Evolutionary conservation across 176 grass and related monocot species (phyloP).

Genomic region (Eragrostis curvula): DNA sequence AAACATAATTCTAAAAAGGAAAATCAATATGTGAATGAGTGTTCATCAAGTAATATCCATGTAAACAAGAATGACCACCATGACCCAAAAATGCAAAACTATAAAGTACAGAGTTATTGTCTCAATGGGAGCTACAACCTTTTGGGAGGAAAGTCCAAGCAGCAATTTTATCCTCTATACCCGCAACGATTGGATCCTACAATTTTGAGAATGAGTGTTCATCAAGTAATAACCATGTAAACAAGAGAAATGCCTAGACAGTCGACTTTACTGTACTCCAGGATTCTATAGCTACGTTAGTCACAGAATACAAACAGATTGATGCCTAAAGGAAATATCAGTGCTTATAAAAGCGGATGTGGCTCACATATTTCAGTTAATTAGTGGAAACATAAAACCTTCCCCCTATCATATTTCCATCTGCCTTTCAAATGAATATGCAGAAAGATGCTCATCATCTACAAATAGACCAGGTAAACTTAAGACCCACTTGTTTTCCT

Average conservation of each 20-base stretch:
- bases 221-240: constrained; percentile 33
- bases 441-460: not conserved
- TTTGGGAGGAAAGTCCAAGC: constrained; percentile 99
- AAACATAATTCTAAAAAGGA: not conserved
- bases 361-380: not conserved
- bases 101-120: not conserved
- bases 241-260: not conserved
- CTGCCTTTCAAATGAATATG: not conserved
- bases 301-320: not conserved
- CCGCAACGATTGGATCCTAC: constrained; percentile 86
- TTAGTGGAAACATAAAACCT: not conserved
- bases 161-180: constrained; percentile 94
- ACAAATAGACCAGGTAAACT: not conserved
- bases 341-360: constrained; percentile 1
- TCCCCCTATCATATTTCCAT: not conserved
- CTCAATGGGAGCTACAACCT: constrained; percentile 57
- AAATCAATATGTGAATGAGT: not conserved
- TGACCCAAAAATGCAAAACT: constrained; percentile 1
- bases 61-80: no score
- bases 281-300: not conserved
- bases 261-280: not conserved
- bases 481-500: not conserved
- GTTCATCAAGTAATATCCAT: no score
- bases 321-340: not conserved
- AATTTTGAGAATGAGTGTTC: constrained; percentile 38